Conservation (phyloP, 2,329 filamentous ascomycete genomes). For the Alternaria gaisen region DNA sequence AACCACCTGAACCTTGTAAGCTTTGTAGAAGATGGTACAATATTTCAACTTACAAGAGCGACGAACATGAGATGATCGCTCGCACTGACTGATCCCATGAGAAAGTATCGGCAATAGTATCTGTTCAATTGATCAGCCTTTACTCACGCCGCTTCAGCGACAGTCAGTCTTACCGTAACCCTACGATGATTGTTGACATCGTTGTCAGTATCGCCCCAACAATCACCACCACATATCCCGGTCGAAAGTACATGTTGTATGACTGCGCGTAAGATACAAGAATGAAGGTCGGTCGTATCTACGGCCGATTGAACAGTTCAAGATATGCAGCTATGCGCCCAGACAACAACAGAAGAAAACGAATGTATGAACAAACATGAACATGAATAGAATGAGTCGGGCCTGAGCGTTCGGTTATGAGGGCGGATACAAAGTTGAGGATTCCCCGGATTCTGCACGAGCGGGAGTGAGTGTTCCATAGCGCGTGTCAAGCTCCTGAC, state of each 20-base stretch:
- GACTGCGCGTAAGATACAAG: constrained; percentile 4
- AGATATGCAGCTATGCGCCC: constrained; percentile 11
- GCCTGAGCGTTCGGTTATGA: constrained; percentile 17
- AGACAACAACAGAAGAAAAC: constrained; percentile 12
- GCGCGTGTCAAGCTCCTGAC: constrained; percentile 23
- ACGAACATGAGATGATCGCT: constrained; percentile 48
- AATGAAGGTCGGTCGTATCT: background rate
- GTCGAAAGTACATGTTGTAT: constrained; percentile 38
- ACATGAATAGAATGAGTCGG: constrained; percentile 10
- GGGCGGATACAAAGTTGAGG: constrained; percentile 18
- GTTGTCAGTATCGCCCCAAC: constrained; percentile 47
- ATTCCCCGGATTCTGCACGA: constrained; percentile 32
- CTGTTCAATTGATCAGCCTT: constrained; percentile 25
- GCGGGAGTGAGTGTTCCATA: constrained; percentile 24
- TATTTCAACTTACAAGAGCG: constrained; percentile 37
- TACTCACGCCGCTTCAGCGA: background rate
- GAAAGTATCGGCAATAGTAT: constrained; percentile 47
- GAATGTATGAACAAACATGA: constrained; percentile 16
- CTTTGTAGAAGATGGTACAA: background rate
- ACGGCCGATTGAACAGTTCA: constrained; percentile 2
- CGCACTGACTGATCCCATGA: constrained; percentile 41
- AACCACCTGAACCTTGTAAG: constrained; percentile 37
- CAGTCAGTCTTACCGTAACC: constrained; percentile 36
- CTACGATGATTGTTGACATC: constrained; percentile 46
- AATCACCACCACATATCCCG: constrained; percentile 47